Evolutionary conservation across 2,329 filamentous ascomycete species (phyloP).

Genomic region (Ascochyta koolunga): DNA sequence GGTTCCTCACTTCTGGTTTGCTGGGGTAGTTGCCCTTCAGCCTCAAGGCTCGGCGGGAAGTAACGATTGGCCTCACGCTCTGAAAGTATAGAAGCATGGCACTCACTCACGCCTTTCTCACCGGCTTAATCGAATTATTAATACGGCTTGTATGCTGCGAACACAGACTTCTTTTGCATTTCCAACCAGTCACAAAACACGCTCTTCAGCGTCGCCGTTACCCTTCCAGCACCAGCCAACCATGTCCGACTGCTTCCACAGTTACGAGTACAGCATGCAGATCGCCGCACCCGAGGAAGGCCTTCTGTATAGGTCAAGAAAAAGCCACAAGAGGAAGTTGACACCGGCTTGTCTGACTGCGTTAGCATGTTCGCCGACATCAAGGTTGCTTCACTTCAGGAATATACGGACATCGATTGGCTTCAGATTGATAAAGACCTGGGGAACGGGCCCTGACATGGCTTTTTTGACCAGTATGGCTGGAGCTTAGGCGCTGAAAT

Average conservation of each 20-base stretch:
- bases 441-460: slow-evolving; percentile 15
- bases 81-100: not conserved
- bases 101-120: not conserved
- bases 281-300: not conserved
- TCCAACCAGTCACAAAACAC: slow-evolving; percentile 7
- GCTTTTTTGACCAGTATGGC: not conserved
- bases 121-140: not conserved
- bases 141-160: not conserved
- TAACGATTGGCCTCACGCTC: not conserved
- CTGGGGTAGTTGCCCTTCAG: not conserved
- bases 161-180: not conserved
- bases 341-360: not conserved
- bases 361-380: not conserved
- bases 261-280: slow-evolving; percentile 9
- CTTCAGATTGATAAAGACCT: slow-evolving; percentile 9
- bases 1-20: no score
- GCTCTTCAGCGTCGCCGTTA: not conserved
- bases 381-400: not conserved
- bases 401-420: not conserved
- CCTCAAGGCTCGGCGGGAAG: not conserved
- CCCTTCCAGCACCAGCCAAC: slow-evolving; percentile 1
- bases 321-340: not conserved
- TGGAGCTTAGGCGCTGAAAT: not conserved
- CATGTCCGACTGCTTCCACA: slow-evolving; percentile 26
- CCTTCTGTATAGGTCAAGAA: slow-evolving; percentile 1